Conservation (phyloP, 305 asterid species). For the Fraxinus sp. region DNA sequence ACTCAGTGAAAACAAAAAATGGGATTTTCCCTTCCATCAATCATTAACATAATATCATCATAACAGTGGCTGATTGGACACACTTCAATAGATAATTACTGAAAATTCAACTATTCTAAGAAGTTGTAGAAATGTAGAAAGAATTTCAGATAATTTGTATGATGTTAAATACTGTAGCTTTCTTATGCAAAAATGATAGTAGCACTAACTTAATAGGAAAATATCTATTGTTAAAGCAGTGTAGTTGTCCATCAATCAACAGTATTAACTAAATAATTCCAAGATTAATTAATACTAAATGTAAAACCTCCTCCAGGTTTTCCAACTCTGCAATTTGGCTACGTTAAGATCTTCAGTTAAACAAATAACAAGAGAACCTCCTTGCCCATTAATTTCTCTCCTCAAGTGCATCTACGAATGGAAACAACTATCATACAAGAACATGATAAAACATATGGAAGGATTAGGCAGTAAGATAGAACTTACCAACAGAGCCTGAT, state of each 20-base stretch:
- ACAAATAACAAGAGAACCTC: background rate
- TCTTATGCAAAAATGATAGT: background rate
- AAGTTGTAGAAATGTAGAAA: background rate
- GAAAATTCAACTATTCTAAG: background rate
- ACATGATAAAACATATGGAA: background rate
- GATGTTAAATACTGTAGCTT: background rate
- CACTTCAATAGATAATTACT: background rate
- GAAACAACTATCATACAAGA: background rate
- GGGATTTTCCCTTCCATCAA: background rate
- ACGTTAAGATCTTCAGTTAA: background rate
- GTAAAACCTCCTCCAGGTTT: background rate
- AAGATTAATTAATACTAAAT: background rate
- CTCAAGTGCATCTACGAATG: background rate
- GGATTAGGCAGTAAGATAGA: background rate
- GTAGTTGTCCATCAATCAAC: background rate
- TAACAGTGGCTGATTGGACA: background rate
- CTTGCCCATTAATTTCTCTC: background rate
- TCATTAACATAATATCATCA: background rate
- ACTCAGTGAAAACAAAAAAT: background rate
- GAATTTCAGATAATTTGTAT: background rate
- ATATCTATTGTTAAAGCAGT: background rate
- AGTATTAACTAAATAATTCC: background rate
- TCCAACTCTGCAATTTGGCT: background rate
- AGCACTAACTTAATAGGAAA: background rate
- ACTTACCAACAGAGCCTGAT: constrained; percentile 92